Conservation (phyloP, 2,329 filamentous ascomycete species). For the Pseudogymnoascus sp. region DNA sequence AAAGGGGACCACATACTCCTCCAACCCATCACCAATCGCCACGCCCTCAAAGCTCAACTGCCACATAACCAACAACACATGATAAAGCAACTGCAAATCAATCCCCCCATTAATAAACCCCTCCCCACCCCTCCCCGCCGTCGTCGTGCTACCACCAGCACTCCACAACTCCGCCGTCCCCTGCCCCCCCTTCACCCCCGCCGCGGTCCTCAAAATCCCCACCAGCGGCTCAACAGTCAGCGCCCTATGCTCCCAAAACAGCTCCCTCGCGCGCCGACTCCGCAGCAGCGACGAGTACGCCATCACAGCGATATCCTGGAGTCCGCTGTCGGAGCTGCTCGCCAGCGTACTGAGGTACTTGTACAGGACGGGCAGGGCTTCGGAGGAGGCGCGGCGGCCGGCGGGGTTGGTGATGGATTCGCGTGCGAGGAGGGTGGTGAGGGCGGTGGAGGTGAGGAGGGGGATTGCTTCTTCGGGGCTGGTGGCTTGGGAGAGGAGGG, state of each 20-base stretch:
- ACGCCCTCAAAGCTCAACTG: slow-evolving; percentile 92
- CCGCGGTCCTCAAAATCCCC: slow-evolving; percentile 72
- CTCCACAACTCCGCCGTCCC: slow-evolving; percentile 55
- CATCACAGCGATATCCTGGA: slow-evolving; percentile 93
- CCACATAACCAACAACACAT: slow-evolving; percentile 89
- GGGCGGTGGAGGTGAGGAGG: slow-evolving; percentile 78
- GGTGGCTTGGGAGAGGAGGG: slow-evolving; percentile 72
- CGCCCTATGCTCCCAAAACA: slow-evolving; percentile 86
- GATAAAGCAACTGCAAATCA: slow-evolving; percentile 85
- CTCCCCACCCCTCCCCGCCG: slow-evolving; percentile 51
- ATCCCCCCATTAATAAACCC: slow-evolving; percentile 68
- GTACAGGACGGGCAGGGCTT: slow-evolving; percentile 74
- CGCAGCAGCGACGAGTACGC: slow-evolving; percentile 81
- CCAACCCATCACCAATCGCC: slow-evolving; percentile 62
- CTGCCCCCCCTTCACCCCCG: slow-evolving; percentile 60
- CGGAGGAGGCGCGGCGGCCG: slow-evolving; percentile 55
- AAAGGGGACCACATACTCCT: slow-evolving; percentile 59
- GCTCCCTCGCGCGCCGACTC: slow-evolving; percentile 60
- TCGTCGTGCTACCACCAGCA: slow-evolving; percentile 35
- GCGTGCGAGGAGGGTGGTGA: slow-evolving; percentile 67
- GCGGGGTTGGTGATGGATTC: slow-evolving; percentile 54
- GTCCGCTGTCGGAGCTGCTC: slow-evolving; percentile 76
- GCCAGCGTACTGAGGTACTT: slow-evolving; percentile 77
- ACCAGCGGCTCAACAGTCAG: slow-evolving; percentile 78
- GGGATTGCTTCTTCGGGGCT: slow-evolving; percentile 70